Conservation (phyloP, 164 flowering plant genomes). For the Echeveria elegans region DNA sequence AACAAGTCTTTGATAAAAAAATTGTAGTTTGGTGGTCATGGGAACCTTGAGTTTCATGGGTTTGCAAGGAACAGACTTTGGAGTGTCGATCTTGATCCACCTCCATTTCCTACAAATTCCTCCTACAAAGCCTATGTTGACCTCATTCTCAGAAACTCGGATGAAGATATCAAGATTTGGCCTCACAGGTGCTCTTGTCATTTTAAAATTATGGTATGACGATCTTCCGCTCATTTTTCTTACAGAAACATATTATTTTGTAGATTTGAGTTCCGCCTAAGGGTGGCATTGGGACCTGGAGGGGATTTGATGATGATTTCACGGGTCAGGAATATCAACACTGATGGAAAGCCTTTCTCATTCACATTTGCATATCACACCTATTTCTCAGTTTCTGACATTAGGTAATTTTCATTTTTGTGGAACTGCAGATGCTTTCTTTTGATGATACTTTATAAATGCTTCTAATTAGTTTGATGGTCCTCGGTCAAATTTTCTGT, state of each 20-base stretch:
- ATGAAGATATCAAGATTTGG: conserved; percentile 77
- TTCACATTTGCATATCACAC: conserved; percentile 92
- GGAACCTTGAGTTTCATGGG: conserved; percentile 79
- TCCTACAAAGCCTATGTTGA: conserved; percentile 53
- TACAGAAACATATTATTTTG: conserved; percentile 12
- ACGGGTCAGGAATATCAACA: not conserved
- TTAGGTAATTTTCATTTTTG: conserved; percentile 41
- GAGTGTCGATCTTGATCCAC: conserved; percentile 72
- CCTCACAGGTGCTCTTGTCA: conserved; percentile 62
- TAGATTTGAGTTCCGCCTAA: conserved; percentile 40
- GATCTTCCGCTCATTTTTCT: not conserved
- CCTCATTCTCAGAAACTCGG: conserved; percentile 68
- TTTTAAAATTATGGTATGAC: no score
- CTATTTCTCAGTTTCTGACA: conserved; percentile 82
- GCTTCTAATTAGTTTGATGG: not conserved
- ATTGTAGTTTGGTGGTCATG: conserved; percentile 53
- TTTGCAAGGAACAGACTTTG: conserved; percentile 90
- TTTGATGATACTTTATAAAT: not conserved
- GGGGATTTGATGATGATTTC: not conserved
- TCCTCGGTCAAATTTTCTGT: not conserved
- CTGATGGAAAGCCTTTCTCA: conserved; percentile 27
- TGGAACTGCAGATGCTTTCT: not conserved
- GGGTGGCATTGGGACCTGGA: not conserved
- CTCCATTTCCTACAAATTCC: conserved; percentile 52
- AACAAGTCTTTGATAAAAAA: conserved; percentile 5